A percentile compares a stretch with the other conserved stretches of the same genome.
Conservation (phyloP, 2,329 filamentous ascomycete genomes). For the Fusarium albidum region DNA sequence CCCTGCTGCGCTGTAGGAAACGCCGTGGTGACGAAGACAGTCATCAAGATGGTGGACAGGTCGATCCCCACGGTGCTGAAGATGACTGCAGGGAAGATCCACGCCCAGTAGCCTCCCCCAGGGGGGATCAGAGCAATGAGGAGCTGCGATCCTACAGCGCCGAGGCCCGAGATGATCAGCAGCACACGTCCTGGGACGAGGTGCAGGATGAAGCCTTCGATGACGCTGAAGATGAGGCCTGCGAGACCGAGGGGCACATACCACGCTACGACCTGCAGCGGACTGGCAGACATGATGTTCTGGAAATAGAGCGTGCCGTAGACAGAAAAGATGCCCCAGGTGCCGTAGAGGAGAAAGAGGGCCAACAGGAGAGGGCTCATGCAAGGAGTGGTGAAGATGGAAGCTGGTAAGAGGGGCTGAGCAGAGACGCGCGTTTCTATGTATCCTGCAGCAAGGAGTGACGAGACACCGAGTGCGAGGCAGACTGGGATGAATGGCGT, state of each 20-base stretch:
- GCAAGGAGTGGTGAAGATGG: constrained; percentile 2
- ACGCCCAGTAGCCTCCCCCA: constrained; percentile 3
- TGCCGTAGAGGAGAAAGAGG: constrained; percentile 4
- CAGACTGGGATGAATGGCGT: background rate
- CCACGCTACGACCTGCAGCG: constrained; percentile 1
- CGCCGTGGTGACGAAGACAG: constrained; percentile 5
- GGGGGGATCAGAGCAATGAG: constrained; percentile 6
- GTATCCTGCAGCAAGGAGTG: constrained; percentile 2
- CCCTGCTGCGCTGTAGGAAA: constrained; percentile 3
- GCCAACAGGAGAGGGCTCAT: constrained; percentile 7
- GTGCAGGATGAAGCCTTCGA: constrained; percentile 1
- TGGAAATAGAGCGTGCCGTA: constrained; percentile 8
- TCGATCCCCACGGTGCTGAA: constrained; percentile 4
- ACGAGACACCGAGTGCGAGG: background rate
- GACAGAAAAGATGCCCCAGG: background rate
- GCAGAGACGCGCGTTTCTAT: background rate
- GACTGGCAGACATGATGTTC: background rate
- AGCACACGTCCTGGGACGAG: constrained; percentile 7
- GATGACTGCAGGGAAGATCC: constrained; percentile 6
- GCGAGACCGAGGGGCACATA: constrained; percentile 6
- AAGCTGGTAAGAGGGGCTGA: constrained; percentile 4
- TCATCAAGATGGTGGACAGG: background rate
- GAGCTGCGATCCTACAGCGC: background rate
- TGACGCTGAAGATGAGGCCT: constrained; percentile 1
- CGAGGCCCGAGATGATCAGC: constrained; percentile 1